Evolutionary conservation across 2,329 filamentous ascomycete species (phyloP).

Genomic region (Bisporella sp.): DNA sequence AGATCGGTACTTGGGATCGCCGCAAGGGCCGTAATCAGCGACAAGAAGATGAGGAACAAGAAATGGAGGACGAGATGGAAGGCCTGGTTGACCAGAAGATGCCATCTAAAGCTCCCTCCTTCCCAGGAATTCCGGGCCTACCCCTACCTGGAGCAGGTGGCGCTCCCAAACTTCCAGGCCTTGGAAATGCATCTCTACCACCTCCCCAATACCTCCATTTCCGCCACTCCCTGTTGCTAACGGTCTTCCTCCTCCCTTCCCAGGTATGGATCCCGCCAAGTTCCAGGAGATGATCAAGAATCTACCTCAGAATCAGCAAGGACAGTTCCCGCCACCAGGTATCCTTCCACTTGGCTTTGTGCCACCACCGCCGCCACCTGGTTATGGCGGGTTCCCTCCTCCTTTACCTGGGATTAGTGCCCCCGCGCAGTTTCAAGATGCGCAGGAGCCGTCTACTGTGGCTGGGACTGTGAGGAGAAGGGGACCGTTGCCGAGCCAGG

Average conservation of each 20-base stretch:
- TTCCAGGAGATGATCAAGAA: conserved; percentile 56
- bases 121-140: conserved; percentile 46
- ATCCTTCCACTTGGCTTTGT: conserved; percentile 18
- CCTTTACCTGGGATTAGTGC: conserved; percentile 29
- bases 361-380: conserved; percentile 34
- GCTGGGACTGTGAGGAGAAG: conserved; percentile 44
- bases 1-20: conserved; percentile 88
- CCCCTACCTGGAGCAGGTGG: conserved; percentile 21
- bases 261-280: conserved; percentile 50
- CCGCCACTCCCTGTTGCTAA: conserved; percentile 33
- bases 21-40: conserved; percentile 70
- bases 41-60: conserved; percentile 89
- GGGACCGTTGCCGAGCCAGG: conserved; percentile 73
- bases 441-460: conserved; percentile 24
- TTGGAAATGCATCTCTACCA: conserved; percentile 32
- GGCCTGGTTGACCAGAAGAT: conserved; percentile 88
- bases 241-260: conserved; percentile 39
- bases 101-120: conserved; percentile 53
- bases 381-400: conserved; percentile 25
- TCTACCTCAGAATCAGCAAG: conserved; percentile 37
- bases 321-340: conserved; percentile 52
- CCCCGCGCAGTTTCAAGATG: conserved; percentile 29
- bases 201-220: conserved; percentile 30
- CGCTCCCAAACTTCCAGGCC: conserved; percentile 41
- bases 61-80: conserved; percentile 88